Evolutionary conservation across 805 yeast genomes (phyloP), one percentile per base, ranked within the genome.

Genomic region (Candida schatavii): DNA sequence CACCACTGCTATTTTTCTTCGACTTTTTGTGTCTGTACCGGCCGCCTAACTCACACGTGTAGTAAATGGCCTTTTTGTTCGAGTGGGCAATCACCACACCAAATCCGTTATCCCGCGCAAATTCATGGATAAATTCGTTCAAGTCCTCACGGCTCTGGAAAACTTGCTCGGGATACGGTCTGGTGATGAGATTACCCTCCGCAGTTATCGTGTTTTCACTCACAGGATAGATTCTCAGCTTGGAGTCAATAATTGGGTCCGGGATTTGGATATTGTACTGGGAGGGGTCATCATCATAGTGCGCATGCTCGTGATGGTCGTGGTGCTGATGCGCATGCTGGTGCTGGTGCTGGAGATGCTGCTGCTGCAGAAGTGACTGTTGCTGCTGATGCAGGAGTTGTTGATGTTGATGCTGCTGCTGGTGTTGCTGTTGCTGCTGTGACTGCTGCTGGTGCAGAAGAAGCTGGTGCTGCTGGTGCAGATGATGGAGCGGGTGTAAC

Each of bases 71-170:
- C 55, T 77, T 77, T 46, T 68, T 70, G 55, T 77, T 77, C 27
- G 80, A 75, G 57, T 77, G 81, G 21, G 81, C 79, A 55, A 77
- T 77, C 17, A 78, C 81, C 36, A 77, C 77, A 4, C 81, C 81
- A 59, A 77, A 77, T 38, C 78, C 80, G 51, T 77, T 75, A 50
- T 74, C 78, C 36, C 77, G 63, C 17, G 80, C 80, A 61, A 76
- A 77, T 44, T 76, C 81, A 40, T 69, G 69, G 39, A 77, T 77
- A 48, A 75, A 77, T 41, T 75, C 78, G 47, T 75, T 75, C 48
- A 77, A 62, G 37, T 72, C 77, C 20, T 71, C 72, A 21, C 79
- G 68, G 34, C 66, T 64, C 42, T 70, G 74, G 52, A 77, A 77
- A 18, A 66, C 70, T 50, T 75, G 79, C 47, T 74, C 78, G 14